Percentiles rank a stretch among this genome's conserved stretches.
Conservation (phyloP, 2,329 filamentous ascomycete species). For the Chaetothyriales sp. region DNA sequence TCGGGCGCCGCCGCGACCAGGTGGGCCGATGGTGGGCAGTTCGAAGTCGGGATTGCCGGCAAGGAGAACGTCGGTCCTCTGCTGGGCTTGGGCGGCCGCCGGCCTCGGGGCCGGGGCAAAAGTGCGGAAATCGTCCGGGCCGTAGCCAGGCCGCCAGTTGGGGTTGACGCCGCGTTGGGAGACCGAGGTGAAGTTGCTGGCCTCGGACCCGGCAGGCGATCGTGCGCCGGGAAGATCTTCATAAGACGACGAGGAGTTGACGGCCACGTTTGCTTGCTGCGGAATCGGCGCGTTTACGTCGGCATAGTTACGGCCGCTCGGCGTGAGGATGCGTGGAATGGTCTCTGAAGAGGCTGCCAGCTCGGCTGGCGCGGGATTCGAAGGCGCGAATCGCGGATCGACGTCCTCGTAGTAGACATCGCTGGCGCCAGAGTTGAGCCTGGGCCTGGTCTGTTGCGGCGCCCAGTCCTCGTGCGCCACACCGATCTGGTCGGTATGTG, state of each 20-base stretch:
- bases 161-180: slow-evolving; percentile 82
- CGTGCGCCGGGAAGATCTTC: slow-evolving; percentile 53
- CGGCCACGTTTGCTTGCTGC: slow-evolving; percentile 27
- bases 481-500: slow-evolving; percentile 31
- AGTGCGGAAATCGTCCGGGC: slow-evolving; percentile 21
- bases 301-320: neutral
- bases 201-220: slow-evolving; percentile 65
- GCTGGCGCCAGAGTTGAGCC: slow-evolving; percentile 20
- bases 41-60: slow-evolving; percentile 78
- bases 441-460: too few relatives aligned
- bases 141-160: slow-evolving; percentile 54
- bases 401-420: slow-evolving; percentile 78
- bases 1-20: slow-evolving; percentile 1
- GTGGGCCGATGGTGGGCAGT: slow-evolving; percentile 37
- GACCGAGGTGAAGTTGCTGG: slow-evolving; percentile 77
- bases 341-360: neutral
- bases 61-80: slow-evolving; percentile 59
- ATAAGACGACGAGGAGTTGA: slow-evolving; percentile 28
- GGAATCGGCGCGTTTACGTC: slow-evolving; percentile 14
- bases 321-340: neutral
- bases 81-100: slow-evolving; percentile 35
- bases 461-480: slow-evolving; percentile 28
- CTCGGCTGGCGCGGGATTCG: slow-evolving; percentile 22
- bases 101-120: slow-evolving; percentile 32
- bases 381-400: slow-evolving; percentile 64